Evolutionary conservation across 768 basidiomycete genomes (phyloP).

Genomic region (Postia placenta): DNA sequence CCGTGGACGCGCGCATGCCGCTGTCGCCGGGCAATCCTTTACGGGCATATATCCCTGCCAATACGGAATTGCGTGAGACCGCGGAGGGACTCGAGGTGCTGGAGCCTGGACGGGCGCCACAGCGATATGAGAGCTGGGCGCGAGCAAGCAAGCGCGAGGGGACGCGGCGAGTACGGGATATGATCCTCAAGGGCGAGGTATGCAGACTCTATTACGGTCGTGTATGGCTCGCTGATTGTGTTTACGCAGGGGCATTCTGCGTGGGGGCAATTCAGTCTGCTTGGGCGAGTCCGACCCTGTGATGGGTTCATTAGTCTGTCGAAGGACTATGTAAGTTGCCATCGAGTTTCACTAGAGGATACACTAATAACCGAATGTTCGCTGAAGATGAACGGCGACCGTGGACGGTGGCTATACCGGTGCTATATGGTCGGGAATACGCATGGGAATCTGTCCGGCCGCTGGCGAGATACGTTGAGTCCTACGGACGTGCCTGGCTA

Average conservation of each 20-base stretch:
- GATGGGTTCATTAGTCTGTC: slow-evolving; percentile 77
- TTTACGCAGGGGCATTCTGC: slow-evolving; percentile 72
- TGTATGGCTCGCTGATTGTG: neutral
- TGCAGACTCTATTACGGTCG: slow-evolving; percentile 1
- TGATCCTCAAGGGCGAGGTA: slow-evolving; percentile 75
- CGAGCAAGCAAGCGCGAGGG: neutral
- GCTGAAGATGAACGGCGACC: slow-evolving; percentile 54
- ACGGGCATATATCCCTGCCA: slow-evolving; percentile 53
- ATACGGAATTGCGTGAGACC: slow-evolving; percentile 43
- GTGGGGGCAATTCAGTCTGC: slow-evolving; percentile 81
- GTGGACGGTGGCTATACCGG: slow-evolving; percentile 83
- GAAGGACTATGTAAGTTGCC: slow-evolving; percentile 70
- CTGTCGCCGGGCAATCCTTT: slow-evolving; percentile 19
- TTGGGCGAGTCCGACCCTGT: slow-evolving; percentile 73
- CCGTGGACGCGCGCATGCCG: neutral
- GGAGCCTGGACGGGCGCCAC: slow-evolving; percentile 31
- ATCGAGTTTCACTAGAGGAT: no score
- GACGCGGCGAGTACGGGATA: slow-evolving; percentile 38
- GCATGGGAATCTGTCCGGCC: slow-evolving; percentile 69
- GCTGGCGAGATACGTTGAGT: slow-evolving; percentile 84
- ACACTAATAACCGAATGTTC: no score
- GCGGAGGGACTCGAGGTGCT: slow-evolving; percentile 41
- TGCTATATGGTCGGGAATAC: slow-evolving; percentile 71
- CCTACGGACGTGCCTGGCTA: slow-evolving; percentile 60
- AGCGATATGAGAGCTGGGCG: slow-evolving; percentile 23